Percentiles rank a stretch among this genome's conserved stretches.
Evolutionary conservation across 2,329 filamentous ascomycete genomes (phyloP).

Genomic region (Fusarium staphyleae): DNA sequence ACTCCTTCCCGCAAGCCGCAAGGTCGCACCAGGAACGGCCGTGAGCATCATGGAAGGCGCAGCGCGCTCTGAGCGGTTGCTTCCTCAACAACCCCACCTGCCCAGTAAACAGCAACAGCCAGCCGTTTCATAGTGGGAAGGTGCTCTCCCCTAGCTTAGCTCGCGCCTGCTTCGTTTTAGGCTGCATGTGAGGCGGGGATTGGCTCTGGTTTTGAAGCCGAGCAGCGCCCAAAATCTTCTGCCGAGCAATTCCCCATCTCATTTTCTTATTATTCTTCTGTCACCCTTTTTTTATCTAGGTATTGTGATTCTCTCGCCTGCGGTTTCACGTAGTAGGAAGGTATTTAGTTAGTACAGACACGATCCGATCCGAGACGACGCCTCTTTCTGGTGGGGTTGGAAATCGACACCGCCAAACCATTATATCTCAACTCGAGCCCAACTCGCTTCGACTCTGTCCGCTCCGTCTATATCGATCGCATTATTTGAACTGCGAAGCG

Average conservation of each 20-base stretch:
- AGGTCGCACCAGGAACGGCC: slow-evolving; percentile 36
- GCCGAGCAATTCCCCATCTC: slow-evolving; percentile 6
- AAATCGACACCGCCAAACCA: slow-evolving; percentile 36
- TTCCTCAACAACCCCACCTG: slow-evolving; percentile 38
- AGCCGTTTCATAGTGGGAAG: slow-evolving; percentile 27
- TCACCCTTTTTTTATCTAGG: background rate
- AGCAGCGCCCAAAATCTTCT: slow-evolving; percentile 5
- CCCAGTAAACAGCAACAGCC: slow-evolving; percentile 33
- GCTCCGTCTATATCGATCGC: background rate
- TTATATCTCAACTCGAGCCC: slow-evolving; percentile 15
- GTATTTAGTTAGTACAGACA: slow-evolving; percentile 12
- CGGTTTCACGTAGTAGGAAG: slow-evolving; percentile 2
- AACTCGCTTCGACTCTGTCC: slow-evolving; percentile 11
- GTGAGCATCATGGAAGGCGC: slow-evolving; percentile 24
- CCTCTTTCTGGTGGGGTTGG: slow-evolving; percentile 36
- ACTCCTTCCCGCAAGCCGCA: slow-evolving; percentile 20
- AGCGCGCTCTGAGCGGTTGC: slow-evolving; percentile 28
- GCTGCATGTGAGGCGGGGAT: slow-evolving; percentile 27
- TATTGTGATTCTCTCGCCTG: background rate
- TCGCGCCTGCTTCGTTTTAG: slow-evolving; percentile 28
- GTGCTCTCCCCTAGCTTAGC: slow-evolving; percentile 14
- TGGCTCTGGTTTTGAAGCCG: slow-evolving; percentile 26
- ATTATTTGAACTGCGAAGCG: background rate
- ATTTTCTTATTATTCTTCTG: slow-evolving; percentile 7
- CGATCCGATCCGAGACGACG: slow-evolving; percentile 25